Conservation (phyloP, 2,329 filamentous ascomycete genomes). For the Teratosphaeria pseudoeucalypti region DNA sequence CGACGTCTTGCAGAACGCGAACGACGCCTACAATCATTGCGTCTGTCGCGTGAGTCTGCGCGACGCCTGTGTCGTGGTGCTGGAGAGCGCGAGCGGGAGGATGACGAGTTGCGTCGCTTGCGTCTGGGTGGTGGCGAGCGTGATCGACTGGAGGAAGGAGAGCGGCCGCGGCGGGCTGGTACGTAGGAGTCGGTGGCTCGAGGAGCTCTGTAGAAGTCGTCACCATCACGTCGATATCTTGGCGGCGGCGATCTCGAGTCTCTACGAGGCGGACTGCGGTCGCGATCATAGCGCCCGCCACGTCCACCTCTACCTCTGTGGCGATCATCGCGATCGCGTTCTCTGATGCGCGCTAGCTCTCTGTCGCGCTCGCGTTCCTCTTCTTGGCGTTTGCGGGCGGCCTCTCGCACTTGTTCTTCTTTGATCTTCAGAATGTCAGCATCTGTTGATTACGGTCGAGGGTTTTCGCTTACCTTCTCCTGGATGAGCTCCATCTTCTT, state of each 20-base stretch:
- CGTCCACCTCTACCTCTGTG: slow-evolving; percentile 37
- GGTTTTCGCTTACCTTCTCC: slow-evolving; percentile 59
- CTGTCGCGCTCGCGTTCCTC: slow-evolving; percentile 47
- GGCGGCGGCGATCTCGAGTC: slow-evolving; percentile 44
- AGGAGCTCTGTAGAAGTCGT: slow-evolving; percentile 33
- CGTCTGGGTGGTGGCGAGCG: slow-evolving; percentile 14
- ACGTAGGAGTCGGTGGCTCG: slow-evolving; percentile 49
- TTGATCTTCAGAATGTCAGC: slow-evolving; percentile 50
- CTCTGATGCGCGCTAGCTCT: slow-evolving; percentile 51
- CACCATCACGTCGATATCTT: slow-evolving; percentile 36
- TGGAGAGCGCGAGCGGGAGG: slow-evolving; percentile 21
- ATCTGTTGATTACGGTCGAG: background rate
- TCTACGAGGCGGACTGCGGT: slow-evolving; percentile 37
- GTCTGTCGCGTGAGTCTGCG: slow-evolving; percentile 6
- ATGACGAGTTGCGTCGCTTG: slow-evolving; percentile 19
- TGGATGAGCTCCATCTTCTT: slow-evolving; percentile 93
- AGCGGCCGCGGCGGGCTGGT: slow-evolving; percentile 31
- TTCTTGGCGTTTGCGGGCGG: slow-evolving; percentile 60
- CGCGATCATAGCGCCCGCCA: slow-evolving; percentile 35
- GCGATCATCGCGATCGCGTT: slow-evolving; percentile 43
- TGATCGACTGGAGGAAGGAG: slow-evolving; percentile 15
- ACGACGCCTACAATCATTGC: slow-evolving; percentile 10
- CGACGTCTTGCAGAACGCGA: slow-evolving; percentile 24
- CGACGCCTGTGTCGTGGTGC: slow-evolving; percentile 13
- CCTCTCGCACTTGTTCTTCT: slow-evolving; percentile 70